These are phyloP conservation scores for Globisporangium heterothallicum DNA, from an alignment of 352 stramenopile species.

Conservation along the genomic window DNA sequence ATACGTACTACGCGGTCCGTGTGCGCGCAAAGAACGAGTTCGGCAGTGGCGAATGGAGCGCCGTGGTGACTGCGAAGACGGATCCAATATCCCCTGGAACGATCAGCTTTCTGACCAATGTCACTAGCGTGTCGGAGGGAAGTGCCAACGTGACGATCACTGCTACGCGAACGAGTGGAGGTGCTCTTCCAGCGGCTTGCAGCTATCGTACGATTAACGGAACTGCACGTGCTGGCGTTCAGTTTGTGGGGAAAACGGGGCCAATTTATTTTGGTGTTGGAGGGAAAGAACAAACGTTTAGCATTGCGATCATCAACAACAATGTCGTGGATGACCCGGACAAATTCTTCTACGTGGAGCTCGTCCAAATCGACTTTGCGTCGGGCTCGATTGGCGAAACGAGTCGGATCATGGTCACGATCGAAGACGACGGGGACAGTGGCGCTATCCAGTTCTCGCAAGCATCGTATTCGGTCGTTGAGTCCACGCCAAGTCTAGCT, in stretches of 20 bases:
- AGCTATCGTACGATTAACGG: conserved; percentile 26
- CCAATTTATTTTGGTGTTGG: conserved; percentile 25
- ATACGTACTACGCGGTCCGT: conserved; percentile 26
- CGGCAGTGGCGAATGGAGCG: conserved; percentile 27
- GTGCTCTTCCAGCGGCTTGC: conserved; percentile 30
- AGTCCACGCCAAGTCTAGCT: conserved; percentile 17
- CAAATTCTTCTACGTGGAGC: conserved; percentile 35
- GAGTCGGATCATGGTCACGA: conserved; percentile 20
- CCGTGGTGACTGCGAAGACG: conserved; percentile 21
- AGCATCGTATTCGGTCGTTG: conserved; percentile 18
- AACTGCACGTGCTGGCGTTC: conserved; percentile 23
- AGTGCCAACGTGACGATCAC: conserved; percentile 6
- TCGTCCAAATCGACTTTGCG: conserved; percentile 16
- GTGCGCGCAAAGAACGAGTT: conserved; percentile 23
- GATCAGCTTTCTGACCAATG: conserved; percentile 24
- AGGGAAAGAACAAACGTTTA: conserved; percentile 16
- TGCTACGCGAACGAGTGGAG: conserved; percentile 27
- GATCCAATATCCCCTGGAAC: conserved; percentile 40
- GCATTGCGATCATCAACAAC: conserved; percentile 47
- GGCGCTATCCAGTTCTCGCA: conserved; percentile 32
- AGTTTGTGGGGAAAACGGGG: conserved; percentile 23
- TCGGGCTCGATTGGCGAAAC: conserved; percentile 27
- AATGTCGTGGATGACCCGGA: conserved; percentile 37
- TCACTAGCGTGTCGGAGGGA: conserved; percentile 24
- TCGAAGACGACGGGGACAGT: conserved; percentile 45